Evolutionary conservation across 805 yeast species (phyloP), one percentile per base, ranked within the genome.

Genomic region (Yarrowia sp.): DNA sequence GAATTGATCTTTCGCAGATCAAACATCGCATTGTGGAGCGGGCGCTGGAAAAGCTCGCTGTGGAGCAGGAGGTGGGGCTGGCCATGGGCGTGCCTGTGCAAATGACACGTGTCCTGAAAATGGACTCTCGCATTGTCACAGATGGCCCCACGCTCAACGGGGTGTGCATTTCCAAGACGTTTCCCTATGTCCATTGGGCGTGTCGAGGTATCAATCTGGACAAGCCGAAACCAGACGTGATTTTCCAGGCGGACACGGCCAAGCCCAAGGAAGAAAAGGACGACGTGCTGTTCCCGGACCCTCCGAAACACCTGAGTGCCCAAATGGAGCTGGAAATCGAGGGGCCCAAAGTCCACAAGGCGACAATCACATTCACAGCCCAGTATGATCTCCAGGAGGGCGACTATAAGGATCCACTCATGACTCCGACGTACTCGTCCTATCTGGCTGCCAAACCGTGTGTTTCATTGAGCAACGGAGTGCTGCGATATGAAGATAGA

Each of bases 271-370:
- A 58, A 12, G 50, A 42, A 14, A 58, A 58, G 20, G 64, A 58
- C 17, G 50, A 58, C 9, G 40, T 39, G n/a, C 19, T 58, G 40
- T 58, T 58, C 17, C 64, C 64, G 0, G 64, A 58, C 36, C 64
- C 64, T 12, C 64, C 49, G 1, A 58, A 58, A n/a, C 64, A 43
- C 10, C 64, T 58, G 2, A 43, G 50, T 43, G 64, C 50, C 3
- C 64, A 58, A 17, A 58, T 58, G 64, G 64, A 58, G 50, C 64
- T 58, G 42, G 42, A 58, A 30, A 58, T 58, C 43, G 43, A 30
- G 17, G 64, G 64, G 0, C 33, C 64, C 33, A 58, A 58, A 19
- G 50, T 43, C 12, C 6, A 50, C 38, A 46, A 33, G 12, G 64
- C 64, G 7, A 33, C 40, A 2, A 58, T 58, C 30, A 8, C 64